Evolutionary conservation across 116 monocot genomes (phyloP), one percentile per base, ranked within the genome.

Genomic region (Dioscorea cayenensis): DNA sequence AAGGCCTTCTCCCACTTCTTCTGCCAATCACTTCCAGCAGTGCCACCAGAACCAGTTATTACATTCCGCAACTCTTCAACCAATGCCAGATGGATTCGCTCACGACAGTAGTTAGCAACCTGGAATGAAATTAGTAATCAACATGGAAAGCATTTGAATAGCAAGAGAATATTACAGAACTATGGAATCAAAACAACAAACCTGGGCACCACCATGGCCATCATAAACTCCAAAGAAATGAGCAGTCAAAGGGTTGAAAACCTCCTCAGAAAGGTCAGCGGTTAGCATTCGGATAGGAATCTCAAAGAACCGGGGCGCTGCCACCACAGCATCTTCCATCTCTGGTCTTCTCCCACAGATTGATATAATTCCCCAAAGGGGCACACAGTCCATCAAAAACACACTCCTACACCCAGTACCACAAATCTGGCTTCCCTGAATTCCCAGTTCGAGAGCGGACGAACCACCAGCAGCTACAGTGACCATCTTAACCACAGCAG

Each of bases 171-270:
- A 12, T 2, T 18, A 3, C n/a, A 55, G 2, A 55, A 18, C 10
- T 37, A 14, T 25, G 52, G 66, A 38, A n/a, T 6, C 18, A 64
- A 8, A 63, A 20, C 10, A 25, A n/a, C 10, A 71, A 23, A 95
- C 95, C 92, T 95, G 92, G 7, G 80, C 75, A 58, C 96, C 96
- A 70, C 96, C 96, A 84, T 96, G 96, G 35, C 96, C 96, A 74
- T 96, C 96, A 76, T 96, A 96, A 29, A 96, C 96, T 32, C 92
- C 96, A 66, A 92, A 96, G 75, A 96, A 96, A 72, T 96, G 96
- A 25, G 83, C 76, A 51, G 83, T 84, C 69, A 92, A 59, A 11
- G 85, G 75, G 58, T 83, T 66, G 10, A 81, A 25, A 2, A 73
- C 88, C 48, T 88, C 78, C 11, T 83, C 68, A 3, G 62, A 38